A percentile compares a stretch with the other conserved stretches of the same genome.
Evolutionary conservation across 306 rosid genomes (phyloP).

Genomic region (Gastrolobium bilobum): DNA sequence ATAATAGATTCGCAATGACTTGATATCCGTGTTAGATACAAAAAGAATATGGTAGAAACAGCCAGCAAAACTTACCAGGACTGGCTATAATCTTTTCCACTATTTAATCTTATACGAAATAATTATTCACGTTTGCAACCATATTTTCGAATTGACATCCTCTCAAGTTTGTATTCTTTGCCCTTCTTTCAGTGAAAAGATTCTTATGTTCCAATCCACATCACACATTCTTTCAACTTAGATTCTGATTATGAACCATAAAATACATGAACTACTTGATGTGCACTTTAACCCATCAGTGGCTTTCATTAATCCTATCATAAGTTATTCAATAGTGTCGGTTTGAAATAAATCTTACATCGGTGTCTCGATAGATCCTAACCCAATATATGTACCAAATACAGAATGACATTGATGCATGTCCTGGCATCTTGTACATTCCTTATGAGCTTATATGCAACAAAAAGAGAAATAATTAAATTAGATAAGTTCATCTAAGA

Average conservation of each 20-base stretch:
- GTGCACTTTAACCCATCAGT: neutral
- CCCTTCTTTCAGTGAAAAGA: neutral
- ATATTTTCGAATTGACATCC: neutral
- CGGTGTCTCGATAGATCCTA: neutral
- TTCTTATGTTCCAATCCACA: neutral
- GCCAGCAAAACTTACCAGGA: neutral
- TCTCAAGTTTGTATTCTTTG: neutral
- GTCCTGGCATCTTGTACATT: conserved; percentile 2
- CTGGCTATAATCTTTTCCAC: neutral
- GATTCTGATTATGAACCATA: neutral
- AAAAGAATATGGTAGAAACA: neutral
- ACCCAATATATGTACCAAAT: conserved; percentile 9
- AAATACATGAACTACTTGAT: neutral
- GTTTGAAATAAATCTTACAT: neutral
- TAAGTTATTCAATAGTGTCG: neutral
- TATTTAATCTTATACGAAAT: conserved; percentile 4
- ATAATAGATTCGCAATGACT: conserved; percentile 1
- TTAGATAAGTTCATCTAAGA: conserved; percentile 23
- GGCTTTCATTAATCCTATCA: neutral
- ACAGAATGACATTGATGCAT: neutral
- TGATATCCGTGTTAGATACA: neutral
- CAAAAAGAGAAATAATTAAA: conserved; percentile 34
- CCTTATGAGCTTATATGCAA: neutral
- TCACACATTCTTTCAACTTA: neutral
- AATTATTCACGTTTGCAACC: neutral